These are phyloP conservation scores for Nemania serpens DNA, from an alignment of 2,329 filamentous ascomycete genomes.

Conservation along the genomic window DNA sequence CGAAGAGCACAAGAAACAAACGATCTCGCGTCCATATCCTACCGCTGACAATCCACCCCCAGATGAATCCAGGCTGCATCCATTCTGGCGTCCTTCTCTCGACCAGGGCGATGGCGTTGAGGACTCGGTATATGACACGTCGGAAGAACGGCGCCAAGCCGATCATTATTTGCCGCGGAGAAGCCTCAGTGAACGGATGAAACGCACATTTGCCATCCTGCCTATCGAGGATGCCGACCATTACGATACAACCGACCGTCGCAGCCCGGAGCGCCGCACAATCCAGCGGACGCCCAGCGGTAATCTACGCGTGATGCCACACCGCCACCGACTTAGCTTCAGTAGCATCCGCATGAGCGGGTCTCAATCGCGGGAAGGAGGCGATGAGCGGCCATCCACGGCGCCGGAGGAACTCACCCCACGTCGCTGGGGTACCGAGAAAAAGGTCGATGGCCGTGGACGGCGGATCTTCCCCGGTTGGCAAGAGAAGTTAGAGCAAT, in stretches of 20 bases:
- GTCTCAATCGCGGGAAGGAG: conserved; percentile 31
- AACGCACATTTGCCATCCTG: conserved; percentile 64
- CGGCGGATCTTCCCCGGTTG: conserved; percentile 44
- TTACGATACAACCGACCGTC: conserved; percentile 40
- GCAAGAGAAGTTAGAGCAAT: conserved; percentile 55
- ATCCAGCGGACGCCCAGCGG: conserved; percentile 64
- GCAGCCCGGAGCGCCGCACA: conserved; percentile 57
- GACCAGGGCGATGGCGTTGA: conserved; percentile 41
- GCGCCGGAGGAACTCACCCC: conserved; percentile 39
- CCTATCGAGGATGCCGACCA: conserved; percentile 53
- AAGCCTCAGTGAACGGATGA: conserved; percentile 56
- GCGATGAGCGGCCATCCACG: conserved; percentile 44
- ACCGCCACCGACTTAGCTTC: conserved; percentile 54
- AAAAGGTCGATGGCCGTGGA: conserved; percentile 40
- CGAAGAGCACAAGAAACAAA: conserved; percentile 37
- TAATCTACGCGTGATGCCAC: conserved; percentile 62
- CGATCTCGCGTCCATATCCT: conserved; percentile 44
- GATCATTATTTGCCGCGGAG: conserved; percentile 51
- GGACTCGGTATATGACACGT: conserved; percentile 37
- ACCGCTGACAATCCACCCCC: conserved; percentile 51
- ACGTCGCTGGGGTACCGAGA: conserved; percentile 39
- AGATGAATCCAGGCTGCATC: conserved; percentile 62
- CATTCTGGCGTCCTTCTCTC: conserved; percentile 63
- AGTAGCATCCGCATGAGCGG: conserved; percentile 43
- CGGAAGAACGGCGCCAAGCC: conserved; percentile 44